phyloP scores from a whole-genome alignment of 1,284 basidiomycete species.

The Porodaedalea pini region DNA sequence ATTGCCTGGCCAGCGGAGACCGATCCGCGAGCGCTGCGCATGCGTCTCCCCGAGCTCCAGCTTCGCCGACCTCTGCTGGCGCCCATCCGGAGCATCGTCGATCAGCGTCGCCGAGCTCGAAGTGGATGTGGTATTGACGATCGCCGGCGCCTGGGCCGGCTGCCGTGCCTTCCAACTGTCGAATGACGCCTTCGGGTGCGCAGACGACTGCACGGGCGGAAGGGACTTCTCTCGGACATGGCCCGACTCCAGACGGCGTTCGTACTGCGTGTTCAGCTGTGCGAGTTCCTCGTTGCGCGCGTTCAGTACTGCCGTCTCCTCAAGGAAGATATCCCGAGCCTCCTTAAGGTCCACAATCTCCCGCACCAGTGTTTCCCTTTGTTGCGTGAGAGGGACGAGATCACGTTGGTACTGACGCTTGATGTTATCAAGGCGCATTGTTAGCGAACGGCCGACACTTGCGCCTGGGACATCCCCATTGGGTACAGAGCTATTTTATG shows the following conservation, averaged over 20 bases:
- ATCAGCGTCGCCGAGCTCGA: conserved; percentile 19
- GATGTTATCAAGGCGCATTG: conserved; percentile 84
- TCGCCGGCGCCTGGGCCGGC: conserved; percentile 15
- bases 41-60: conserved; percentile 31
- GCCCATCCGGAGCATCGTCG: conserved; percentile 26
- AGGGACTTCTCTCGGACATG: conserved; percentile 16
- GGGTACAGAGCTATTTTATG: conserved; percentile 22
- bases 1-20: conserved; percentile 63
- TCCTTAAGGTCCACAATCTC: conserved; percentile 89
- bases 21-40: conserved; percentile 42
- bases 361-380: conserved; percentile 74
- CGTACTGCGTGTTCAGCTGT: conserved; percentile 78
- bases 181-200: conserved; percentile 12
- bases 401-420: conserved; percentile 87
- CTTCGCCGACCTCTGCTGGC: conserved; percentile 31
- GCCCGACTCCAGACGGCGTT: conserved; percentile 62
- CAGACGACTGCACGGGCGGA: conserved; percentile 7
- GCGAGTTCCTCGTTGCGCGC: conserved; percentile 90
- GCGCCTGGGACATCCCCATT: conserved; percentile 36
- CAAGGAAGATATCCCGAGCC: conserved; percentile 81
- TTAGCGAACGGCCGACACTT: conserved; percentile 70
- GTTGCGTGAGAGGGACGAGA: conserved; percentile 77
- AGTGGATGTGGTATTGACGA: conserved; percentile 20
- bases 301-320: conserved; percentile 88
- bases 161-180: conserved; percentile 18